phyloP scores from a whole-genome alignment of 1,284 basidiomycete species.

The Trametes hirsuta region DNA sequence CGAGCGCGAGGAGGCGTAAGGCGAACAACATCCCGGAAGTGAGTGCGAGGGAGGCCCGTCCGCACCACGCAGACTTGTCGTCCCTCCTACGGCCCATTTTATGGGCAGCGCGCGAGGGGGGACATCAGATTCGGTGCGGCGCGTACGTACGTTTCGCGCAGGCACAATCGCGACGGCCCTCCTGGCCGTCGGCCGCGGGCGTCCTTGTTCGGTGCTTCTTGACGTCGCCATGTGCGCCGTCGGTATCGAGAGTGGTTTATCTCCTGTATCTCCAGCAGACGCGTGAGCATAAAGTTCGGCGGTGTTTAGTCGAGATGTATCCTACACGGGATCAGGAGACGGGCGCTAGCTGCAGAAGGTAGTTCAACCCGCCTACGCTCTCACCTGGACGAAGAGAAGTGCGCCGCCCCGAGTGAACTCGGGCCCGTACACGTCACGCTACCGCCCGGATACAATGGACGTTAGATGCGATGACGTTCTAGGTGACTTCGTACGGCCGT shows the following conservation, averaged over 20 bases:
- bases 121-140: slow-evolving; percentile 1
- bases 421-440: background rate
- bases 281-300: background rate
- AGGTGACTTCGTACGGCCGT: too few relatives aligned
- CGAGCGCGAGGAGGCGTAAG: slow-evolving; percentile 15
- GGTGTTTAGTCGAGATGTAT: background rate
- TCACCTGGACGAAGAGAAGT: background rate
- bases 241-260: slow-evolving; percentile 3
- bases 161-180: background rate
- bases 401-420: background rate
- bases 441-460: too few relatives aligned
- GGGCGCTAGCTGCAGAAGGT: background rate
- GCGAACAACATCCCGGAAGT: slow-evolving; percentile 17
- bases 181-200: background rate
- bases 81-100: background rate
- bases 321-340: background rate
- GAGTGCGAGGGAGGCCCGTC: background rate
- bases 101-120: background rate
- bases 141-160: slow-evolving; percentile 3
- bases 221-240: slow-evolving; percentile 7
- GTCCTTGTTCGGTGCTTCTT: slow-evolving; percentile 6
- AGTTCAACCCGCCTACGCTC: background rate
- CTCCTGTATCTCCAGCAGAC: slow-evolving; percentile 6
- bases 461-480: too few relatives aligned
- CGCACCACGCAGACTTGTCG: slow-evolving; percentile 4